phyloP scores from a whole-genome alignment of 257 asterid species.

The Nicotiana undulata region DNA sequence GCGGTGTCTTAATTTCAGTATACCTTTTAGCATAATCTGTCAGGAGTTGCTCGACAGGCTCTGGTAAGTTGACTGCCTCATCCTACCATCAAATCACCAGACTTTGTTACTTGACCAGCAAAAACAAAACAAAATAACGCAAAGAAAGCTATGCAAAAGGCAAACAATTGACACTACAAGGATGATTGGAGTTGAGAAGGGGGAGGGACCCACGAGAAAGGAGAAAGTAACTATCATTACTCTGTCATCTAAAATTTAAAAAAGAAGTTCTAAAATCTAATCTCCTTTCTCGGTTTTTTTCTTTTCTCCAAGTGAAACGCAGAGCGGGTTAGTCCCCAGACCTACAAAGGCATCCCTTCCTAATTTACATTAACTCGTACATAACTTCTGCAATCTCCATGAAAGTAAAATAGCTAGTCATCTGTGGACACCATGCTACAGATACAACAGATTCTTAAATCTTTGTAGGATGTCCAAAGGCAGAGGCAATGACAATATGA shows the following conservation, averaged over 20 bases:
- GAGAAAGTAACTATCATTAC: not conserved
- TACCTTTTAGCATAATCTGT: constrained; percentile 77
- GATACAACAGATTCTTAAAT: not conserved
- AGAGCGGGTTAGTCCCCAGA: not conserved
- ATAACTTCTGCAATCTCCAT: not conserved
- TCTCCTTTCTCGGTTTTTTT: not conserved
- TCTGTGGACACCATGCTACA: not conserved
- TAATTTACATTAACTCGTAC: not conserved
- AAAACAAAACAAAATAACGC: not conserved
- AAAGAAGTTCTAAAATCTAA: not conserved
- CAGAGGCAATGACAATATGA: not conserved
- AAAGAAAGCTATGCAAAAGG: not conserved
- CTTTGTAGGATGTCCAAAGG: not conserved
- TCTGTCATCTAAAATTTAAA: not conserved
- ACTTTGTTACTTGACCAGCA: constrained; percentile 4
- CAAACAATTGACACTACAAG: not conserved
- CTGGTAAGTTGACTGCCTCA: constrained; percentile 70
- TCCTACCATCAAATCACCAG: constrained; percentile 45
- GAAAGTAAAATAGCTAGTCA: not conserved
- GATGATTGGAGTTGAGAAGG: not conserved
- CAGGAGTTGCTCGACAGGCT: constrained; percentile 56
- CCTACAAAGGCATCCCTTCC: not conserved
- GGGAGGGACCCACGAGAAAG: not conserved
- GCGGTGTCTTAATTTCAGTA: constrained; percentile 89
- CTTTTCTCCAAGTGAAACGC: not conserved